Evolutionary conservation across 2,329 filamentous ascomycete species (phyloP).

Genomic region (Ambrosiella xylebori): DNA sequence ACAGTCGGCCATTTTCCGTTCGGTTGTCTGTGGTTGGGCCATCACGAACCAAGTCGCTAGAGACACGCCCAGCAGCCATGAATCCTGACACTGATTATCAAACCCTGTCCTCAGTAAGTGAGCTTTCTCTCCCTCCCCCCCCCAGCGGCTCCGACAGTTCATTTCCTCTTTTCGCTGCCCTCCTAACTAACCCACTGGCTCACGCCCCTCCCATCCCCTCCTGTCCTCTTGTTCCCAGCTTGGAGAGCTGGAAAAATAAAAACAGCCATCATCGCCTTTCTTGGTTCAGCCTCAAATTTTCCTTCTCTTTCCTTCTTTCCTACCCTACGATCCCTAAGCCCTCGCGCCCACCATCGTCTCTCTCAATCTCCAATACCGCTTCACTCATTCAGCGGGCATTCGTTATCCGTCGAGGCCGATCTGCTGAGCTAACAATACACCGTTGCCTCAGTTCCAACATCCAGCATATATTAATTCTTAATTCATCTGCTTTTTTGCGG

Average conservation of each 20-base stretch:
- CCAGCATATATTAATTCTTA: conserved; percentile 12
- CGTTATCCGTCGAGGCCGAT: conserved; percentile 27
- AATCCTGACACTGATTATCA: neutral
- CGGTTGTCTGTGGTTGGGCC: too few relatives aligned
- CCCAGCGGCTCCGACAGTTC: neutral
- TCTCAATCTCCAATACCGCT: conserved; percentile 40
- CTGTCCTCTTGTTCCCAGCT: neutral
- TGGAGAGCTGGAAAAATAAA: neutral
- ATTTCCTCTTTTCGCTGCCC: neutral
- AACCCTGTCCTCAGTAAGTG: neutral
- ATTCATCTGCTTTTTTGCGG: neutral
- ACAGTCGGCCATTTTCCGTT: too few relatives aligned
- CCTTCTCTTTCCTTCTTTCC: conserved; percentile 22
- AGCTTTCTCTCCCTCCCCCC: neutral
- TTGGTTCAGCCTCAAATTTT: conserved; percentile 2
- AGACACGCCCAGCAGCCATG: neutral
- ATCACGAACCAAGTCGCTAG: neutral
- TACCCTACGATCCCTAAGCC: conserved; percentile 27
- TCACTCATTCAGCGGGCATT: conserved; percentile 82
- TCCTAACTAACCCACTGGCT: neutral
- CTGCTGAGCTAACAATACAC: conserved; percentile 13
- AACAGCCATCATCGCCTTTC: neutral
- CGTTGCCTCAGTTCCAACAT: conserved; percentile 17
- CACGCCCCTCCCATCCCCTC: neutral
- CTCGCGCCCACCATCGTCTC: conserved; percentile 14